These are phyloP conservation scores for Termitomyces sp. DNA, from an alignment of 768 basidiomycete species.

Conservation along the genomic window DNA sequence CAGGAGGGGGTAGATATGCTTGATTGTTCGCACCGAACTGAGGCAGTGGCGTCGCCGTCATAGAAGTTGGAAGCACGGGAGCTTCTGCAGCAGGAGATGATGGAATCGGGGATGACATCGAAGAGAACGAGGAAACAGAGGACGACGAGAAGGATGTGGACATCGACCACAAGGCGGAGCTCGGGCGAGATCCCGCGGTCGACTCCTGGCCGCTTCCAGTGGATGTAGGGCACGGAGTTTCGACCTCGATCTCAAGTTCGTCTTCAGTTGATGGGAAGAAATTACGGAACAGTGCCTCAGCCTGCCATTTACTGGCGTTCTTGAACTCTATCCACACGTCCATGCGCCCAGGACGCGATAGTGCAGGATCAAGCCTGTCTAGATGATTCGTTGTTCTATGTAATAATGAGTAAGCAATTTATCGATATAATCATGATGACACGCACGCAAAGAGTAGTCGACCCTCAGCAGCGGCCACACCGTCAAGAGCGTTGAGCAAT, in stretches of 20 bases:
- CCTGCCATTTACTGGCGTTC: conserved; percentile 81
- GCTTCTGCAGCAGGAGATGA: conserved; percentile 25
- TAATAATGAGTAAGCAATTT: neutral
- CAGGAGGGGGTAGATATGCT: conserved; percentile 59
- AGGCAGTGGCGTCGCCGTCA: conserved; percentile 20
- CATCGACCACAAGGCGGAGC: conserved; percentile 19
- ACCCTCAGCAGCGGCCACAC: conserved; percentile 83
- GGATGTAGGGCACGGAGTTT: conserved; percentile 9
- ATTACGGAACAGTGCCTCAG: conserved; percentile 82
- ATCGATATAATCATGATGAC: neutral
- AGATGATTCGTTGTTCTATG: conserved; percentile 83
- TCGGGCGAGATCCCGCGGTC: conserved; percentile 5
- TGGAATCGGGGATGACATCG: conserved; percentile 38
- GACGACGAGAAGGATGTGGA: conserved; percentile 21
- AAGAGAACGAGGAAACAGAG: conserved; percentile 23
- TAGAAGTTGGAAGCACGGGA: conserved; percentile 14
- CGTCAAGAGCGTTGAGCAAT: conserved; percentile 79
- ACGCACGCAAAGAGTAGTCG: conserved; percentile 85
- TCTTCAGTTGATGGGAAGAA: conserved; percentile 80
- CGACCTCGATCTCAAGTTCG: conserved; percentile 32
- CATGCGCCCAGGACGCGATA: conserved; percentile 89
- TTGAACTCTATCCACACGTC: conserved; percentile 93
- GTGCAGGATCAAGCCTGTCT: conserved; percentile 85
- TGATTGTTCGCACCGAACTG: conserved; percentile 53
- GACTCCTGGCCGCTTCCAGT: neutral